Evolutionary conservation across 73 alveolate genomes (phyloP), one percentile per base, ranked within the genome.

Genomic region (Paramecium caudatum): DNA sequence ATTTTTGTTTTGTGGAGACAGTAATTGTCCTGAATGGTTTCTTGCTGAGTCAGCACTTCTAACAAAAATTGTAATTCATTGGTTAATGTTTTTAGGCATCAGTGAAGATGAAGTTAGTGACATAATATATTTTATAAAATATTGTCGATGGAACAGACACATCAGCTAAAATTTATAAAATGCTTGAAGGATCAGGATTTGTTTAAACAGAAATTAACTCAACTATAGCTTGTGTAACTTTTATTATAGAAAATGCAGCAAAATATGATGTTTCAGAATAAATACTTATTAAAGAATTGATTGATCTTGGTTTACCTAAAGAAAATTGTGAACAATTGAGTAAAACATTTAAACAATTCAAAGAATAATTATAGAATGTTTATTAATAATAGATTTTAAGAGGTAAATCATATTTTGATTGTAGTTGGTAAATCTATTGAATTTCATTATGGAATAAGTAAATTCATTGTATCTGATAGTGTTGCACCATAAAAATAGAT

Each of bases 11-110:
- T 84, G 92, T 62, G 92, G 92, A 84, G 86, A 62, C 9, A 47
- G 63, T 39, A 84, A 47, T 47, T 61, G 82, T 37, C 92, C 92
- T 37, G 92, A 84, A 84, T 84, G 92, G 92, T 84, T 84, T 47
- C 62, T 84, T 30, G 92, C 92, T 27, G 92, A 84, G 62, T 61
- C 88, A 33, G 69, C 92, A 2, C 46, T 39, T 7, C 82, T 84
- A 37, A 62, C 92, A 8, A 84, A 84, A 55, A 84, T 84, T 36
- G 92, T 84, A 84, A 4, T 4, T 30, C 12, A 3, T n/a, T 2
- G 19, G 0, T 19, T 36, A 37, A 17, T 23, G 9, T 37, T 5
- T 36, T 19, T 13, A 84, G 92, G 82, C 92, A 19, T 45, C 92
- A 33, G 82, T 84, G 50, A 84, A 84, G 15, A 41, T 84, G 85